phyloP scores from a whole-genome alignment of 805 yeast genomes.

The Myxozyma neotropica region DNA sequence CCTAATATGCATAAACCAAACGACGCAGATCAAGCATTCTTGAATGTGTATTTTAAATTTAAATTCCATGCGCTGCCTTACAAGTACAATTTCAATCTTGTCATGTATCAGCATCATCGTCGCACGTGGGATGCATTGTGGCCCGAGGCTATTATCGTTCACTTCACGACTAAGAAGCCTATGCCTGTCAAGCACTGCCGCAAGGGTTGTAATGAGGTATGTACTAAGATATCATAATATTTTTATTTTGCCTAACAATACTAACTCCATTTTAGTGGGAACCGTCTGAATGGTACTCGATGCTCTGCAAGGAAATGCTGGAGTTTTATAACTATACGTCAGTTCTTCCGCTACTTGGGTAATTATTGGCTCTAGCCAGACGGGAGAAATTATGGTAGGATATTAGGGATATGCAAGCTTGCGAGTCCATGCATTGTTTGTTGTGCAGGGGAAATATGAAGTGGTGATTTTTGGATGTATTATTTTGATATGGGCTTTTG shows the following conservation, averaged over 20 bases:
- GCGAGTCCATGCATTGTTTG: neutral
- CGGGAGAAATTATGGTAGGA: too few species aligned
- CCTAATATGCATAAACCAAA: slow-evolving; percentile 38
- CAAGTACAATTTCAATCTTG: slow-evolving; percentile 37
- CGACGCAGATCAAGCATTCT: slow-evolving; percentile 38
- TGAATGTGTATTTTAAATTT: slow-evolving; percentile 34
- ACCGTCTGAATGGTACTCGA: slow-evolving; percentile 36
- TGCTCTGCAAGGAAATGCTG: slow-evolving; percentile 36
- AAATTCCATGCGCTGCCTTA: slow-evolving; percentile 36
- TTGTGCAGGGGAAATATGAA: neutral
- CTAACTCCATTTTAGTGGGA: slow-evolving; percentile 22
- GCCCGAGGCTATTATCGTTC: slow-evolving; percentile 37
- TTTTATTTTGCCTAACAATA: neutral
- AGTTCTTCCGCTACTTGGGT: slow-evolving; percentile 34
- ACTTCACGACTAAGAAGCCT: slow-evolving; percentile 36
- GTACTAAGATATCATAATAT: too few species aligned
- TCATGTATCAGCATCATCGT: slow-evolving; percentile 34
- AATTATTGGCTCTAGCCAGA: neutral
- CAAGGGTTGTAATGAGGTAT: slow-evolving; percentile 32
- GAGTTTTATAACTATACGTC: slow-evolving; percentile 34
- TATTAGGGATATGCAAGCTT: too few species aligned
- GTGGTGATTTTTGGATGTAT: neutral
- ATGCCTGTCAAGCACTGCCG: slow-evolving; percentile 26
- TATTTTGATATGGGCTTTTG: neutral
- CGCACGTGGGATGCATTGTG: slow-evolving; percentile 36